Percentiles rank a stretch among this genome's conserved stretches.
phyloP scores from a whole-genome alignment of 768 basidiomycete genomes.

The Leccinum broughii region DNA sequence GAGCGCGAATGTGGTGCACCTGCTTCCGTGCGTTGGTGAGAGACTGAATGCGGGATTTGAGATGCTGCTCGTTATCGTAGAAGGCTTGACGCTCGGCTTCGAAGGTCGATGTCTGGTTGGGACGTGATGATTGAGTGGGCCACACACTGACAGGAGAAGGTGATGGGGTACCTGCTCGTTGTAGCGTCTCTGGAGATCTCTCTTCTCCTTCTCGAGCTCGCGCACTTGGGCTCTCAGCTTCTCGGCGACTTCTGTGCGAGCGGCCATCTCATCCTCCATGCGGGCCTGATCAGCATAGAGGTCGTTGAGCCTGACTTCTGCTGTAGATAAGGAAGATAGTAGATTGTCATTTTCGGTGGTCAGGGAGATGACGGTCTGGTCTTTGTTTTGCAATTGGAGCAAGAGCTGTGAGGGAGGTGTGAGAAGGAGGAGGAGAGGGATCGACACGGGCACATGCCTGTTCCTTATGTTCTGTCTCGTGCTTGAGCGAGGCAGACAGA shows the following conservation, averaged over 20 bases:
- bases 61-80: conserved; percentile 92
- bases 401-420: conserved; percentile 54
- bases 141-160: conserved; percentile 17
- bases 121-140: conserved; percentile 10
- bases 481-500: conserved; percentile 62
- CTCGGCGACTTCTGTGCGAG: conserved; percentile 79
- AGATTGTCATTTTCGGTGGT: conserved; percentile 65
- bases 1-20: conserved; percentile 38
- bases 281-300: conserved; percentile 80
- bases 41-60: conserved; percentile 86
- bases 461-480: conserved; percentile 82
- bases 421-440: conserved; percentile 11
- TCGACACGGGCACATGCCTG: conserved; percentile 46
- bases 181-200: conserved; percentile 79
- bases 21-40: conserved; percentile 67
- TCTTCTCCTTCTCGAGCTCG: conserved; percentile 86
- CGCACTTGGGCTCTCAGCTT: conserved; percentile 79
- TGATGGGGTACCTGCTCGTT: conserved; percentile 71
- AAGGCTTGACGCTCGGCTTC: conserved; percentile 91
- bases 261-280: conserved; percentile 78
- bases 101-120: conserved; percentile 72
- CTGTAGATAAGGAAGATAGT: conserved; percentile 60
- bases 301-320: conserved; percentile 75
- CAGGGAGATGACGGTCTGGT: conserved; percentile 62
- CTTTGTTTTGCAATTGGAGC: conserved; percentile 76